phyloP scores from a whole-genome alignment of 2,329 filamentous ascomycete species.

The Penicillium sp. region DNA sequence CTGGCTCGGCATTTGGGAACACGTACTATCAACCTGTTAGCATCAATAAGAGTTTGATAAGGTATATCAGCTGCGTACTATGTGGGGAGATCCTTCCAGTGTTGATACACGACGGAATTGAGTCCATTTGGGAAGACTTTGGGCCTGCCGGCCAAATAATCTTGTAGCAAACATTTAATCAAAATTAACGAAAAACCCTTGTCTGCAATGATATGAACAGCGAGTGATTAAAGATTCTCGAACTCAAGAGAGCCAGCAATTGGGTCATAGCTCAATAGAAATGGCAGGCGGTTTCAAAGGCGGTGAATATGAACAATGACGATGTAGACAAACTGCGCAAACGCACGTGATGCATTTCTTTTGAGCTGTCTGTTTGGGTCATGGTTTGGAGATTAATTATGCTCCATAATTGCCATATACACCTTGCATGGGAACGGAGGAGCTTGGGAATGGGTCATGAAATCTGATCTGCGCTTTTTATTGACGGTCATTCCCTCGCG shows the following conservation, averaged over 20 bases:
- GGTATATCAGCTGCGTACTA: slow-evolving; percentile 31
- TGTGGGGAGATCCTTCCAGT: slow-evolving; percentile 40
- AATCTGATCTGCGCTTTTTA: background rate
- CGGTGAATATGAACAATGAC: slow-evolving; percentile 20
- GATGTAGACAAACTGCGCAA: slow-evolving; percentile 29
- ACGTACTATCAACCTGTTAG: slow-evolving; percentile 46
- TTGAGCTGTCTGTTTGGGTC: slow-evolving; percentile 5
- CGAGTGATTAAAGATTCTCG: background rate
- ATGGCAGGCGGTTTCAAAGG: slow-evolving; percentile 16
- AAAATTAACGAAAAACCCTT: background rate
- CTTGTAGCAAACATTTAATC: slow-evolving; percentile 28
- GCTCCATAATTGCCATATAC: slow-evolving; percentile 6
- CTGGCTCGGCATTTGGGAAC: slow-evolving; percentile 45
- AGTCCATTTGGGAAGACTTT: slow-evolving; percentile 20
- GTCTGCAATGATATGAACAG: background rate
- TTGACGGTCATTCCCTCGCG: background rate
- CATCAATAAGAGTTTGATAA: background rate
- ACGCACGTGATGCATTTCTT: slow-evolving; percentile 31
- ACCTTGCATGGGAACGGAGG: slow-evolving; percentile 3
- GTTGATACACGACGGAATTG: slow-evolving; percentile 38
- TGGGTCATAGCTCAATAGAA: slow-evolving; percentile 9
- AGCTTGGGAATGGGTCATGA: slow-evolving; percentile 4
- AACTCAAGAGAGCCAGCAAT: background rate
- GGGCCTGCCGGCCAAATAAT: slow-evolving; percentile 21
- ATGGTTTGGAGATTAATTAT: background rate